phyloP scores from a whole-genome alignment of 805 yeast species.

The Pichia californica region DNA sequence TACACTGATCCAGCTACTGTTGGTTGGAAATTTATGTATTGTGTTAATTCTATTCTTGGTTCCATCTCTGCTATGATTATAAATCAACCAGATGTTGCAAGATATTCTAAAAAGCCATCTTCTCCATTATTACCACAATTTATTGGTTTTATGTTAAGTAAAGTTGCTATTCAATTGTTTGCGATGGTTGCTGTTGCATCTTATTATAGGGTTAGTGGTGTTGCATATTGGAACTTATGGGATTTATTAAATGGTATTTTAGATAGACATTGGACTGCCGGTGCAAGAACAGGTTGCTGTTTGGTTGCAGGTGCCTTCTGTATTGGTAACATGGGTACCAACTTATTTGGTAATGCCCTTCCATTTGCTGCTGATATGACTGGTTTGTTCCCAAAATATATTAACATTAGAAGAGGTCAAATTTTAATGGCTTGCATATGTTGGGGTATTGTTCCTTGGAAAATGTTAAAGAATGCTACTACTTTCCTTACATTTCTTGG shows the following conservation, averaged over 20 bases:
- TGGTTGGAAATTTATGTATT: slow-evolving; percentile 16
- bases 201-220: slow-evolving; percentile 25
- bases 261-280: slow-evolving; percentile 31
- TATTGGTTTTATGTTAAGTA: slow-evolving; percentile 35
- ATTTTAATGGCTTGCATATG: slow-evolving; percentile 30
- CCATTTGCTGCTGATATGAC: slow-evolving; percentile 48
- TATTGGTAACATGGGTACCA: slow-evolving; percentile 34
- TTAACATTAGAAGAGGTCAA: slow-evolving; percentile 42
- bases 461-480: slow-evolving; percentile 30
- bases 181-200: slow-evolving; percentile 43
- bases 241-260: slow-evolving; percentile 35
- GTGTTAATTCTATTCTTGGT: slow-evolving; percentile 20
- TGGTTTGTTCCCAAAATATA: slow-evolving; percentile 38
- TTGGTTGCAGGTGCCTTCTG: slow-evolving; percentile 39
- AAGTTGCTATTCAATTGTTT: slow-evolving; percentile 24
- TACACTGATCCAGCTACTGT: slow-evolving; percentile 13
- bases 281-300: slow-evolving; percentile 44
- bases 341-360: slow-evolving; percentile 34
- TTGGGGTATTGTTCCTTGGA: slow-evolving; percentile 38
- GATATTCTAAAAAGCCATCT: slow-evolving; percentile 17
- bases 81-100: slow-evolving; percentile 25
- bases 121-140: slow-evolving; percentile 20
- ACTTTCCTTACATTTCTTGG: slow-evolving; percentile 27
- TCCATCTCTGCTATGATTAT: slow-evolving; percentile 24
- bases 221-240: slow-evolving; percentile 40